These are phyloP conservation scores for Heterobasidion irregulare DNA, from an alignment of 1,284 basidiomycete species.

Conservation along the genomic window DNA sequence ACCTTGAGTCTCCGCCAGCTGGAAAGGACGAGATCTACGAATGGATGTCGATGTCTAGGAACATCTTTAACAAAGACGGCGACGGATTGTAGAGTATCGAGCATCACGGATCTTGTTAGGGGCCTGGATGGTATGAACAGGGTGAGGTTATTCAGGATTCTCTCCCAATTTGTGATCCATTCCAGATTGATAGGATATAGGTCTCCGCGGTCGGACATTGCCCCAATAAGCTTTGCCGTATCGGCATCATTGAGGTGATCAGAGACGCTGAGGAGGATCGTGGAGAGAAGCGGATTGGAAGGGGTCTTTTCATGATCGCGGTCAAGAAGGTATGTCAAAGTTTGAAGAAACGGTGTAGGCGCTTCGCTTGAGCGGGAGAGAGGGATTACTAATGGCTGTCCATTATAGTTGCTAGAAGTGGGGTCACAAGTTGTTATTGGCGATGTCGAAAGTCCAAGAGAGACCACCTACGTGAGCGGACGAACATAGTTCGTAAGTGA, in stretches of 20 bases:
- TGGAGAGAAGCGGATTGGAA: slow-evolving; percentile 52
- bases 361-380: slow-evolving; percentile 40
- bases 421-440: background rate
- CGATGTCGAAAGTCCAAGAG: background rate
- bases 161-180: slow-evolving; percentile 61
- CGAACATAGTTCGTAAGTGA: slow-evolving; percentile 49
- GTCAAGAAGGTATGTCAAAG: slow-evolving; percentile 49
- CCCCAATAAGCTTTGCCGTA: slow-evolving; percentile 45
- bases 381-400: slow-evolving; percentile 43
- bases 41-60: slow-evolving; percentile 48
- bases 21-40: slow-evolving; percentile 50
- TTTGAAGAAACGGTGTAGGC: slow-evolving; percentile 48
- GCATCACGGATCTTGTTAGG: slow-evolving; percentile 45
- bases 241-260: slow-evolving; percentile 57
- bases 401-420: slow-evolving; percentile 39
- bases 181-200: slow-evolving; percentile 60
- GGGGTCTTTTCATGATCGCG: slow-evolving; percentile 45
- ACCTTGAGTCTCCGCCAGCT: slow-evolving; percentile 37
- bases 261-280: slow-evolving; percentile 52
- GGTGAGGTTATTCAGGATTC: slow-evolving; percentile 40
- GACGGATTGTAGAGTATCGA: slow-evolving; percentile 45
- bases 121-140: slow-evolving; percentile 39
- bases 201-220: slow-evolving; percentile 57
- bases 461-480: slow-evolving; percentile 39
- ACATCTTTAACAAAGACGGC: slow-evolving; percentile 65